Conservation (phyloP, 1,139 yeast species). For the Groenewaldozyma sp. region DNA sequence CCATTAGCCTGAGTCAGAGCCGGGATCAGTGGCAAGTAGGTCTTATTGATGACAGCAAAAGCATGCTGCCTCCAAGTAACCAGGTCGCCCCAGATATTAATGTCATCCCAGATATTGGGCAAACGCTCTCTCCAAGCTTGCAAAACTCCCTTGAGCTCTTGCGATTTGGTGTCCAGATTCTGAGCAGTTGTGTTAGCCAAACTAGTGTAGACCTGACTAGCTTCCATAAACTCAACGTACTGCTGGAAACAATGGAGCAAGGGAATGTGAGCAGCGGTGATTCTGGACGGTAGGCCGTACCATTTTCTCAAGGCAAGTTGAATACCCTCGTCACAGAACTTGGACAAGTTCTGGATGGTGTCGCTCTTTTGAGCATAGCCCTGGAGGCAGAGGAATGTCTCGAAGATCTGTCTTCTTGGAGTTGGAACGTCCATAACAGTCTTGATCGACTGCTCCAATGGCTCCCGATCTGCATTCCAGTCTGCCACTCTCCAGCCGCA, state of each 20-base stretch:
- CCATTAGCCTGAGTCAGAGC: constrained; percentile 69
- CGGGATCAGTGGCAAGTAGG: constrained; percentile 87
- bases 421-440: constrained; percentile 98
- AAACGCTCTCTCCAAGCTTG: constrained; percentile 98
- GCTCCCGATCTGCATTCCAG: constrained; percentile 93
- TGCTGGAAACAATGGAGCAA: constrained; percentile 92
- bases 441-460: constrained; percentile 87
- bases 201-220: constrained; percentile 87
- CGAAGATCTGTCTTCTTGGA: constrained; percentile 91
- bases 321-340: constrained; percentile 90
- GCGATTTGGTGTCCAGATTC: constrained; percentile 84
- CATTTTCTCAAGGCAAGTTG: constrained; percentile 88
- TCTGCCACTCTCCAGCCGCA: constrained; percentile 99
- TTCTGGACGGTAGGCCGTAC: constrained; percentile 77
- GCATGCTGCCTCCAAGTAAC: constrained; percentile 99
- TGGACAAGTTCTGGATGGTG: constrained; percentile 64
- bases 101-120: constrained; percentile 96
- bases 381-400: constrained; percentile 85
- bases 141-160: constrained; percentile 84
- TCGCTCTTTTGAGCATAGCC: constrained; percentile 89
- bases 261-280: constrained; percentile 82
- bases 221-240: constrained; percentile 96
- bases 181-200: constrained; percentile 85
- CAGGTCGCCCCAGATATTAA: constrained; percentile 93
- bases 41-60: constrained; percentile 91